phyloP scores from a whole-genome alignment of 192 early-diverging fungal species.

The Endogone sp. region DNA sequence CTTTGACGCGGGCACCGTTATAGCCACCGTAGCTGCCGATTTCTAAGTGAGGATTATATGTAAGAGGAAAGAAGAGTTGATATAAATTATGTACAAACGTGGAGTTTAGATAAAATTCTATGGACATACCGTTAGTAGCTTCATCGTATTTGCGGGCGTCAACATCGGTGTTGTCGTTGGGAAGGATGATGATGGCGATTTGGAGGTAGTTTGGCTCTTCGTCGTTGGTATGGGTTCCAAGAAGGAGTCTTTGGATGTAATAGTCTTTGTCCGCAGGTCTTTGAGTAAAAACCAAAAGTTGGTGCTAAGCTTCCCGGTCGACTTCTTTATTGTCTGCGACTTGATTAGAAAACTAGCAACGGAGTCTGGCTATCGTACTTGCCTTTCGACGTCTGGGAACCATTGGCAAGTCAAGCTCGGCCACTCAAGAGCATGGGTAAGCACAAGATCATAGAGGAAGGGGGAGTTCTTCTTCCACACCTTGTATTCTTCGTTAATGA shows the following conservation, averaged over 20 bases:
- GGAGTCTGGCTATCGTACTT: no score
- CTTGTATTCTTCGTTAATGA: constrained; percentile 97
- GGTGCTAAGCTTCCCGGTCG: neutral
- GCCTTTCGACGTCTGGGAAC: constrained; percentile 92
- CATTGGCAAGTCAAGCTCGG: constrained; percentile 97
- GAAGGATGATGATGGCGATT: constrained; percentile 80
- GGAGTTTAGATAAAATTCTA: neutral
- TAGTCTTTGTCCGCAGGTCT: constrained; percentile 92
- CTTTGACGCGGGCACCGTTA: constrained; percentile 67
- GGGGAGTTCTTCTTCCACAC: constrained; percentile 99
- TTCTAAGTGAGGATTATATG: constrained; percentile 3
- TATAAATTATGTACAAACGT: neutral
- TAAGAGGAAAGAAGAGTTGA: no score
- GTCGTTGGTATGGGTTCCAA: constrained; percentile 97
- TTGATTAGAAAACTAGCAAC: no score
- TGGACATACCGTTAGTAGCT: constrained; percentile 60
- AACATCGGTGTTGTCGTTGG: constrained; percentile 14
- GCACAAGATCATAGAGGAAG: constrained; percentile 96
- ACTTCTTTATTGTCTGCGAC: no score
- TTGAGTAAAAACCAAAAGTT: constrained; percentile 5
- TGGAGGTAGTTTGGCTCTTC: constrained; percentile 97
- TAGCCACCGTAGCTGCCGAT: constrained; percentile 61
- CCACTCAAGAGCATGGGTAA: constrained; percentile 99
- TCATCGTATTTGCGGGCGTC: constrained; percentile 59
- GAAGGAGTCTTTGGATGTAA: constrained; percentile 80